A percentile compares a stretch with the other conserved stretches of the same genome.
Evolutionary conservation across 148 eudicot species (phyloP).

Genomic region (Drosera capensis): DNA sequence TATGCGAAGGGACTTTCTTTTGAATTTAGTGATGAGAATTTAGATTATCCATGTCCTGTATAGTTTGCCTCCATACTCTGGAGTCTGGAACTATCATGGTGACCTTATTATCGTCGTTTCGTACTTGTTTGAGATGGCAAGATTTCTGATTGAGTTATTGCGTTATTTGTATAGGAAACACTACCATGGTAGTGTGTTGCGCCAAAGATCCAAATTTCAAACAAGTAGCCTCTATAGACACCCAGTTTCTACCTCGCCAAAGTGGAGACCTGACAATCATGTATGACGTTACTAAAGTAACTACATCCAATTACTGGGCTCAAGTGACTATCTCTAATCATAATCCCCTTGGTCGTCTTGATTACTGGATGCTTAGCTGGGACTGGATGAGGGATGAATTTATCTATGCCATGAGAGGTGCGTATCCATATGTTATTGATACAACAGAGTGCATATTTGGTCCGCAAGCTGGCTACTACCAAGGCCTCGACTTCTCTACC

Average conservation of each 20-base stretch:
- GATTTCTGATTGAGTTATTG: background rate
- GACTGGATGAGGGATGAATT: conserved; percentile 71
- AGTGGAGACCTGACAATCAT: conserved; percentile 56
- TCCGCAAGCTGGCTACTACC: conserved; percentile 24
- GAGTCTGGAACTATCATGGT: too few species aligned
- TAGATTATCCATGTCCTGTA: too few species aligned
- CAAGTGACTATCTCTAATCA: conserved; percentile 57
- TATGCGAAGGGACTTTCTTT: too few species aligned
- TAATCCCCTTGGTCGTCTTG: conserved; percentile 58
- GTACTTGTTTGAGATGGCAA: conserved; percentile 3
- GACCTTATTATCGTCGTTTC: too few species aligned
- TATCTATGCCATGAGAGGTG: conserved; percentile 43
- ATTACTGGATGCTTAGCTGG: conserved; percentile 57
- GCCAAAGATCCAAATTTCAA: conserved; percentile 29
- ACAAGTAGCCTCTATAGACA: conserved; percentile 18
- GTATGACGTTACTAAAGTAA: conserved; percentile 41
- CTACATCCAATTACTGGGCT: conserved; percentile 44
- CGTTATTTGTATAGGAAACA: conserved; percentile 14
- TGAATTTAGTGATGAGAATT: too few species aligned
- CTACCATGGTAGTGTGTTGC: conserved; percentile 43
- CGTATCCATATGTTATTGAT: conserved; percentile 38
- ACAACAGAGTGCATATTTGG: conserved; percentile 42
- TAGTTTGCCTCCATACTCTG: too few species aligned
- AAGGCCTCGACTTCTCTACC: conserved; percentile 38
- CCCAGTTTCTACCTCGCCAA: conserved; percentile 37